These are phyloP conservation scores for Albizia julibrissin DNA, from an alignment of 306 rosid genomes.

Conservation along the genomic window DNA sequence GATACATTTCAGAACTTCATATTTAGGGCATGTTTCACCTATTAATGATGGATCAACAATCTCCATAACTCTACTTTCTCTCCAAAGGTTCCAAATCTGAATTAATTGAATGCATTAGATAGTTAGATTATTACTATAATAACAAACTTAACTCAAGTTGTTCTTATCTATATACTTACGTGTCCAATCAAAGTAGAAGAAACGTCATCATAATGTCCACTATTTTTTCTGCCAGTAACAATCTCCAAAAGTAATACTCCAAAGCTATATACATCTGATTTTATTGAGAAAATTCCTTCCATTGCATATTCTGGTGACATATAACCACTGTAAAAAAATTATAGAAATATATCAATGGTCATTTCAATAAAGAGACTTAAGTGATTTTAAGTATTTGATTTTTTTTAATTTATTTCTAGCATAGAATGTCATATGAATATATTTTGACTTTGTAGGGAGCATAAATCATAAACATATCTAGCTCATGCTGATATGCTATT, in stretches of 20 bases:
- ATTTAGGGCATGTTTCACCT: background rate
- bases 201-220: conserved; percentile 30
- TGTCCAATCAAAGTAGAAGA: conserved; percentile 60
- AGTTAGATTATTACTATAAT: background rate
- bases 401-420: background rate
- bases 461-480: background rate
- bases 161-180: conserved; percentile 43
- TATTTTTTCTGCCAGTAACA: conserved; percentile 65
- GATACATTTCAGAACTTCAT: background rate
- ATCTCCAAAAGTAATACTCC: conserved; percentile 29
- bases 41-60: too few relatives aligned
- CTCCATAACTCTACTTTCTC: too few relatives aligned
- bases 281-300: background rate
- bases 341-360: conserved; percentile 31
- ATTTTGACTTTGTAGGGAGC: background rate
- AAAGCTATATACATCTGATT: conserved; percentile 41
- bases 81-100: conserved; percentile 37
- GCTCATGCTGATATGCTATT: background rate
- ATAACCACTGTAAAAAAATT: conserved; percentile 38
- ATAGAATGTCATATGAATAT: background rate
- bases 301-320: background rate
- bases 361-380: background rate
- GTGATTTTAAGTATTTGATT: background rate
- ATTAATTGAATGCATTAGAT: background rate
- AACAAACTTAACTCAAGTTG: background rate